These are phyloP conservation scores for Chiua virens DNA, from an alignment of 768 basidiomycete species.

Conservation along the genomic window DNA sequence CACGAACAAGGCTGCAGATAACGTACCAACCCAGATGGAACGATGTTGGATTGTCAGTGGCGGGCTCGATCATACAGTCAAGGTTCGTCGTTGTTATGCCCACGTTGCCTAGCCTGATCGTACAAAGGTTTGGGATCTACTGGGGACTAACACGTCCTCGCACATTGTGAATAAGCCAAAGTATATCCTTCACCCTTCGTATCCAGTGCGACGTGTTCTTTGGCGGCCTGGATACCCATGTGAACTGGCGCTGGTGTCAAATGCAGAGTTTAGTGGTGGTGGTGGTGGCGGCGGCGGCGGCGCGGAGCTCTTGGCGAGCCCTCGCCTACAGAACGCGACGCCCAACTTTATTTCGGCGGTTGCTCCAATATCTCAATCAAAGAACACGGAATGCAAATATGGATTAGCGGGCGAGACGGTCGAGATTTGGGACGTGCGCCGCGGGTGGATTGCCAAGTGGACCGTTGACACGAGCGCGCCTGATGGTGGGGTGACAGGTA, in stretches of 20 bases:
- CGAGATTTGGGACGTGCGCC: conserved; percentile 85
- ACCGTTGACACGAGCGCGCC: conserved; percentile 58
- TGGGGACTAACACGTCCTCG: conserved; percentile 33
- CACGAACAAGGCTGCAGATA: conserved; percentile 16
- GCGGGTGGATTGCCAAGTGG: conserved; percentile 85
- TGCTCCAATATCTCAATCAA: conserved; percentile 10
- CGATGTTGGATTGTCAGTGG: conserved; percentile 79
- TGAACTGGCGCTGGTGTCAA: conserved; percentile 73
- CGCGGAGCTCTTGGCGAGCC: conserved; percentile 24
- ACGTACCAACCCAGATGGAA: conserved; percentile 12
- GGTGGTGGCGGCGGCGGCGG: conserved; percentile 10
- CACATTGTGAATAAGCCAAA: conserved; percentile 64
- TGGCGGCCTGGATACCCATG: conserved; percentile 81
- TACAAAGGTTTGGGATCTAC: conserved; percentile 72
- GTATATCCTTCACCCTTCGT: conserved; percentile 74
- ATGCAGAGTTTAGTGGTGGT: conserved; percentile 49
- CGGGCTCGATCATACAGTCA: conserved; percentile 76
- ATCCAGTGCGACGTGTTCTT: conserved; percentile 66
- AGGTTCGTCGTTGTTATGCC: conserved; percentile 41
- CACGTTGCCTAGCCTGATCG: background rate
- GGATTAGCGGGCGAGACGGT: conserved; percentile 51
- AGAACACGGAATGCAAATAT: conserved; percentile 14
- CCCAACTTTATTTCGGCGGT: conserved; percentile 21
- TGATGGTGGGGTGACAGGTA: conserved; percentile 79
- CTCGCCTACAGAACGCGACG: conserved; percentile 24